Base-by-base conservation (phyloP, 805 yeast species). In the Candida nemodendra region DNA sequence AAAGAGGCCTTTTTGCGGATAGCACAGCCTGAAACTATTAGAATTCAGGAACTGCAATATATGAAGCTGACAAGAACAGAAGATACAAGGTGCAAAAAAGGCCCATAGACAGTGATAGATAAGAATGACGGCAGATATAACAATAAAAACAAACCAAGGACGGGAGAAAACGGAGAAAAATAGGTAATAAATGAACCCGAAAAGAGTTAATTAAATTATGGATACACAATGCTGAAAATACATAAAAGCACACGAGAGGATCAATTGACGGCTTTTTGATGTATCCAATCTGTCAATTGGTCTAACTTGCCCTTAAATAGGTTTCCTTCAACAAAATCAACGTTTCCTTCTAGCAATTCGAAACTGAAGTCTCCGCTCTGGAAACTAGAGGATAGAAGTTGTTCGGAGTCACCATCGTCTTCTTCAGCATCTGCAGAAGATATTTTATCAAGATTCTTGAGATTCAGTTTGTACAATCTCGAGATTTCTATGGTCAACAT, bases 231-330 rank as follows among this genome's bases (percentile, higher is more conserved):
- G n/a, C n/a, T n/a, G n/a, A n/a, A n/a, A n/a, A n/a, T n/a, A n/a
- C 17, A 29, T 16, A 18, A 9, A 13, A 11, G 30, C 34, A 28
- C 23, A 8, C 22, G 22, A 17, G 29, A n/a, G 12, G 17, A 30
- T 38, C 38, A 68, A 45, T 84, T 84, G 18, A 81, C 84, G 11
- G 81, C 82, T 49, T 76, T 72, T 56, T 82, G 90, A 46, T 79
- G 82, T 23, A 90, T 68, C 96, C 96, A 90, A 46, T 79, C 72
- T 46, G 73, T 76, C 88, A 95, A 84, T 14, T 64, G 64, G 4
- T 65, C 72, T 25, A 74, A 62, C 22, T 81, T 74, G 12, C 45
- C 47, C 48, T 78, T 77, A 54, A 69, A 62, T 2, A 84, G 84
- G 47, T 90, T 83, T 2, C 97, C 97, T 7, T 77, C 79, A 1